Conservation (phyloP, 805 yeast genomes). For the Teunomyces pallodes region DNA sequence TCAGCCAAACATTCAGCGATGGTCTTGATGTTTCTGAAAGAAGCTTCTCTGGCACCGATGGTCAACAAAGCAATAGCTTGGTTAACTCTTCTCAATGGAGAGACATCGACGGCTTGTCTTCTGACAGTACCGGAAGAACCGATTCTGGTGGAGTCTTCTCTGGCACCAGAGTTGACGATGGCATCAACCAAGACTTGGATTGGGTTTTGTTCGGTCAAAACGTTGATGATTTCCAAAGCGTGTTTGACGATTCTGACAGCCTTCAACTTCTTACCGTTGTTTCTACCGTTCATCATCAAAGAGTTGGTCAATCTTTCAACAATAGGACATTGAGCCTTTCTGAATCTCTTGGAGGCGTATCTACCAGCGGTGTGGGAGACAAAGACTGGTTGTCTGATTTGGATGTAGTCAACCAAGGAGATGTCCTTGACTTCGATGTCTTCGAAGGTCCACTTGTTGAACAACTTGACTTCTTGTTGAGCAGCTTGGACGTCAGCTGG, state of each 20-base stretch:
- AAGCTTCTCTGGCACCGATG: conserved; percentile 99
- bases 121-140: conserved; percentile 99
- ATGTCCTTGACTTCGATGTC: conserved; percentile 97
- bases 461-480: conserved; percentile 92
- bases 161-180: conserved; percentile 99
- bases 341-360: conserved; percentile 99
- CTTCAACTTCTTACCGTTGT: conserved; percentile 99
- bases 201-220: conserved; percentile 99
- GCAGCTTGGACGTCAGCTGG: conserved; percentile 97
- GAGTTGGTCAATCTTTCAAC: conserved; percentile 99
- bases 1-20: conserved; percentile 99
- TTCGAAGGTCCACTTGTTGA: conserved; percentile 99
- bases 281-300: conserved; percentile 99
- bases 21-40: conserved; percentile 99
- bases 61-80: conserved; percentile 97
- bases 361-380: conserved; percentile 99
- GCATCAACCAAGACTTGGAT: conserved; percentile 99
- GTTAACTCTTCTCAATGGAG: conserved; percentile 99
- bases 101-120: conserved; percentile 99
- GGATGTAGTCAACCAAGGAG: conserved; percentile 97
- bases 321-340: conserved; percentile 99
- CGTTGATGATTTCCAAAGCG: conserved; percentile 96
- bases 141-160: conserved; percentile 99
- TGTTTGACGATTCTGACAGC: conserved; percentile 99
- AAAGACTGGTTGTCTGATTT: conserved; percentile 95